Evolutionary conservation across 2,329 filamentous ascomycete genomes (phyloP), one percentile per base, ranked within the genome.

Genomic region (Phoma sp.): DNA sequence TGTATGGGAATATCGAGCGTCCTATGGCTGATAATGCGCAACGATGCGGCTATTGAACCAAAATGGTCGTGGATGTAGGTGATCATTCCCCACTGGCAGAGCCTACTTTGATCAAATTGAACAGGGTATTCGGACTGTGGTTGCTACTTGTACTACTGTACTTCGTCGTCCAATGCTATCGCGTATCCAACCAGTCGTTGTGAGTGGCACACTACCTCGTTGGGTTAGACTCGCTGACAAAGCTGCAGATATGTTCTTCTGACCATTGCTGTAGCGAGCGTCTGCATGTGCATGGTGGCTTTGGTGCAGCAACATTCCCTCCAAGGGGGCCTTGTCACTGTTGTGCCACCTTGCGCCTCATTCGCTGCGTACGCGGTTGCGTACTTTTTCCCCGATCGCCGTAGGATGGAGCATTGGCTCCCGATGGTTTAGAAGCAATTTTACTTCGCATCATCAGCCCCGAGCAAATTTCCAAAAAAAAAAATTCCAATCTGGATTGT

Each of bases 21-120:
- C 2, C 13, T 66, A 22, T 66, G 57, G 49, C 45, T 65, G 13
- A 59, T 65, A 22, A 58, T 67, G 60, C 58, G 64, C 5, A 65
- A 65, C 33, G 60, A 64, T 44, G 35, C 52, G 6, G 60, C 59
- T 7, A 47, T 67, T 3, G 46, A 50, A 4, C 54, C 62, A 7
- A 47, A 52, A 13, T 23, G 53, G 22, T 45, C 64, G n/a, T 67
- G 64, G 64, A 57, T 60, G 62, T 67, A 45, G 59, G 62, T 50
- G 9, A 27, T 59, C 51, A 6, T 59, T 30, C 24, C 24, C 7
- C 4, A 9, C 1, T 6, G 18, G 11, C 11, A 4, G 7, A 8
- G 9, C 8, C 22, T 10, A 14, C 2, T n/a, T 30, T 29, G n/a
- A 46, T 7, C 32, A 18, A 13, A 18, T 22, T 11, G 7, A 2